Evolutionary conservation across 345 rosid genomes (phyloP).

Genomic region (Hevea brasiliensis): DNA sequence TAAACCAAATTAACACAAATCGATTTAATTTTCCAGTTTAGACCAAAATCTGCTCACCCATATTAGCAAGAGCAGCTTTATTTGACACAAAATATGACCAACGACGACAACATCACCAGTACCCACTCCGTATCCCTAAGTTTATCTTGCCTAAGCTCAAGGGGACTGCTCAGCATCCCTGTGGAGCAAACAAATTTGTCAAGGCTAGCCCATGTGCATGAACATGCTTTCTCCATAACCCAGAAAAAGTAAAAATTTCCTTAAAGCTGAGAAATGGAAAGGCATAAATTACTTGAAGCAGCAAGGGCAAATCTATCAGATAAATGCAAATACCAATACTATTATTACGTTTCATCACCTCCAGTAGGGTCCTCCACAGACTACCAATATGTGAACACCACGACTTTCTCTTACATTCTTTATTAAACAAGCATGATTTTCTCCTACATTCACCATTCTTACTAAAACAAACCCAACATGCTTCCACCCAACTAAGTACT

Average conservation of each 20-base stretch:
- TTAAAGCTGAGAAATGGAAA: no score
- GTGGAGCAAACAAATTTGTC: no score
- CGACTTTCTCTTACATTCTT: not conserved
- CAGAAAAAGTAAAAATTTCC: no score
- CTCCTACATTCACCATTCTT: not conserved
- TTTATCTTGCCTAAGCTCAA: no score
- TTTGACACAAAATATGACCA: no score
- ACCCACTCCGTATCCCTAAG: no score
- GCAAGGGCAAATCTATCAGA: not conserved
- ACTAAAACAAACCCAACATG: not conserved
- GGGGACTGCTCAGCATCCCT: no score
- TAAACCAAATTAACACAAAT: no score
- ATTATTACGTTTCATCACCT: no score
- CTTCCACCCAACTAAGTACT: not conserved
- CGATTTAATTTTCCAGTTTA: no score
- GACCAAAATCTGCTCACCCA: no score
- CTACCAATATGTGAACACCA: not conserved
- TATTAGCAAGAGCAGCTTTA: not conserved
- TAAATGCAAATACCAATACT: not conserved
- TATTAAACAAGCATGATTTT: not conserved
- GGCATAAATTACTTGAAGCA: no score
- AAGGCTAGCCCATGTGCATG: not conserved
- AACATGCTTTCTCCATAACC: not conserved
- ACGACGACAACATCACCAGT: not conserved
- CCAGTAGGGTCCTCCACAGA: not conserved